phyloP scores from a whole-genome alignment of 495 filamentous ascomycete species.

The Hyaloscypha hepaticicola region DNA sequence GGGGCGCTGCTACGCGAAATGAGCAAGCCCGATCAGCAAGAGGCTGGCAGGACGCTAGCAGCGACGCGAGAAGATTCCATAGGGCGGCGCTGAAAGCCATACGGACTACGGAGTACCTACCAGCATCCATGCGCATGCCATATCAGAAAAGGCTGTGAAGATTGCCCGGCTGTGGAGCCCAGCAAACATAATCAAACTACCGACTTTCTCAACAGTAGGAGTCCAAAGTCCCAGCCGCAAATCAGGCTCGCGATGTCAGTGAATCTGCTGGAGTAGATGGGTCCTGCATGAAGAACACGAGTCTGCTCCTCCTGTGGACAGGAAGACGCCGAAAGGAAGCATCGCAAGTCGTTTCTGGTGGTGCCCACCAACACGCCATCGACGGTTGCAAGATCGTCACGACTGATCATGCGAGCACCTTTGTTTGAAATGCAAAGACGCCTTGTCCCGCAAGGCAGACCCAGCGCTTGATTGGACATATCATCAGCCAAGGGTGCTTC shows the following conservation, averaged over 20 bases:
- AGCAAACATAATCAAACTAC: background rate
- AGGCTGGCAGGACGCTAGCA: background rate
- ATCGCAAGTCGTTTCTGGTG: background rate
- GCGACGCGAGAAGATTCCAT: background rate
- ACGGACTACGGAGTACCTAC: no score
- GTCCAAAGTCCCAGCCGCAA: slow-evolving; percentile 3
- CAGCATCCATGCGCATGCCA: no score
- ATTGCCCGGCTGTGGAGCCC: background rate
- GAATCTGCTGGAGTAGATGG: background rate
- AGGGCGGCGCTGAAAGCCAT: no score
- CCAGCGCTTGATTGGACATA: slow-evolving; percentile 11
- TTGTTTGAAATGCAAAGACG: slow-evolving; percentile 19
- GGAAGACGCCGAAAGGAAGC: background rate
- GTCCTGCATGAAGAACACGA: background rate
- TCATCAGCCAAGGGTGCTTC: background rate
- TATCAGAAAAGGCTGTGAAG: no score
- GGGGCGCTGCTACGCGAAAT: slow-evolving; percentile 8
- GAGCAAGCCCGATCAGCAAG: slow-evolving; percentile 5
- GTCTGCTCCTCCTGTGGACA: background rate
- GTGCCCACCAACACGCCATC: slow-evolving; percentile 21
- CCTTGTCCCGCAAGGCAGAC: slow-evolving; percentile 21
- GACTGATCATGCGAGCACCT: slow-evolving; percentile 32
- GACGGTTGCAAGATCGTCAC: slow-evolving; percentile 17
- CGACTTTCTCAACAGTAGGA: background rate
- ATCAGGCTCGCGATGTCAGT: background rate